Percentiles rank a stretch among this genome's conserved stretches.
These are phyloP conservation scores for Pulveroboletus sp. DNA, from an alignment of 768 basidiomycete species.

Conservation along the genomic window DNA sequence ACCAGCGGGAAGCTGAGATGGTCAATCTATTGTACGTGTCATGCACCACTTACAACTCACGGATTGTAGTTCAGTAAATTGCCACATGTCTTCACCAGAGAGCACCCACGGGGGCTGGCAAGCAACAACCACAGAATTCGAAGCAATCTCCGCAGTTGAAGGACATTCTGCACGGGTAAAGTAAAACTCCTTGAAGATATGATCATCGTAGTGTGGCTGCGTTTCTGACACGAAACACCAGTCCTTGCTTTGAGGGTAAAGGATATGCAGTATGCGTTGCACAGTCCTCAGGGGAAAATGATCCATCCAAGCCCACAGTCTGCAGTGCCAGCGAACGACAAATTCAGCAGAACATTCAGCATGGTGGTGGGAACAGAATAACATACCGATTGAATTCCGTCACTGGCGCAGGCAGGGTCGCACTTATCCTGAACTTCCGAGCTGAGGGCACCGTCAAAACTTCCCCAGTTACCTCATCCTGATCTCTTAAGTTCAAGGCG, in stretches of 20 bases:
- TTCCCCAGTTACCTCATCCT: slow-evolving; percentile 28
- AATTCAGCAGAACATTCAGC: slow-evolving; percentile 1
- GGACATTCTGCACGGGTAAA: slow-evolving; percentile 34
- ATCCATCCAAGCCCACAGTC: slow-evolving; percentile 32
- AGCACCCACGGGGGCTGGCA: slow-evolving; percentile 63
- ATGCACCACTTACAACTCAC: slow-evolving; percentile 11
- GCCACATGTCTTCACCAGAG: slow-evolving; percentile 49
- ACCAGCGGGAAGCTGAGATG: slow-evolving; percentile 24
- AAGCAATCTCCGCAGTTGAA: slow-evolving; percentile 26
- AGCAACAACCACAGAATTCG: slow-evolving; percentile 46
- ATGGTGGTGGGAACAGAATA: background rate
- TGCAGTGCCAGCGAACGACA: slow-evolving; percentile 1
- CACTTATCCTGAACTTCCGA: slow-evolving; percentile 25
- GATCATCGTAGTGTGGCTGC: slow-evolving; percentile 34
- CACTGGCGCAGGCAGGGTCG: slow-evolving; percentile 27
- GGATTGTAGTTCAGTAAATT: slow-evolving; percentile 44
- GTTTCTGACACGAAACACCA: slow-evolving; percentile 43
- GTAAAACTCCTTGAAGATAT: slow-evolving; percentile 44
- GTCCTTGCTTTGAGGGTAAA: slow-evolving; percentile 39
- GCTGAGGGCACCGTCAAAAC: slow-evolving; percentile 32
- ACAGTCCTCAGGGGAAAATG: slow-evolving; percentile 33
- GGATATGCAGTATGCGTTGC: slow-evolving; percentile 41
- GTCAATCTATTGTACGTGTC: background rate
- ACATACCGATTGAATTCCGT: slow-evolving; percentile 32
- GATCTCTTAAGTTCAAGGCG: slow-evolving; percentile 20